These are phyloP conservation scores for Monosporascus ibericus DNA, from an alignment of 2,329 filamentous ascomycete species.

Conservation along the genomic window DNA sequence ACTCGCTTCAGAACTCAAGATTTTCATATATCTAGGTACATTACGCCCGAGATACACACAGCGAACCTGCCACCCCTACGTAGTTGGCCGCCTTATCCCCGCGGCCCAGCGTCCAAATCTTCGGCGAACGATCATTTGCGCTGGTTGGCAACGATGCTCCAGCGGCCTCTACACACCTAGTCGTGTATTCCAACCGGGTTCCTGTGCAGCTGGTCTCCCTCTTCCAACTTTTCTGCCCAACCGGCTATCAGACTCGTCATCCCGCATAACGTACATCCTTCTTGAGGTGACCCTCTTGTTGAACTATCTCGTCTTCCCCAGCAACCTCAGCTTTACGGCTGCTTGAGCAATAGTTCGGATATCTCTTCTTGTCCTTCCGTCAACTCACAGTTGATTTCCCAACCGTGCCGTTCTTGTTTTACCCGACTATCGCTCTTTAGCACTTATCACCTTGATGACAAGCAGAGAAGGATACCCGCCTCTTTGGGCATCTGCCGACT, in stretches of 20 bases:
- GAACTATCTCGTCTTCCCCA: too few relatives aligned
- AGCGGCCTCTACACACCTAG: not conserved
- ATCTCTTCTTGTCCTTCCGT: not conserved
- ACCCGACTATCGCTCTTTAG: conserved; percentile 1
- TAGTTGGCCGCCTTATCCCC: too few relatives aligned
- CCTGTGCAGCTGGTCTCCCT: not conserved
- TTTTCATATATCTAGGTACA: too few relatives aligned
- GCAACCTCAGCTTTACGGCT: not conserved
- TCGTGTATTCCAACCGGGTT: not conserved
- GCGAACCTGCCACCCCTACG: too few relatives aligned
- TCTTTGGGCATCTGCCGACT: conserved; percentile 46
- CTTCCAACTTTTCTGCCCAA: not conserved
- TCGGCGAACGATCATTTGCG: not conserved
- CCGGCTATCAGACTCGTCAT: too few relatives aligned
- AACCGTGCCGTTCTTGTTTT: not conserved
- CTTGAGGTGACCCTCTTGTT: too few relatives aligned
- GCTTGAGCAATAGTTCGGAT: not conserved
- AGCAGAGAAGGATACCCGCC: conserved; percentile 38
- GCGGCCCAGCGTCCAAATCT: too few relatives aligned
- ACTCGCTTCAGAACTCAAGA: too few relatives aligned
- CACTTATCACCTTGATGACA: conserved; percentile 34
- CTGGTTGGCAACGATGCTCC: not conserved
- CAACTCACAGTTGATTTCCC: not conserved
- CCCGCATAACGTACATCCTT: too few relatives aligned
- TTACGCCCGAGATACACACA: too few relatives aligned